Base-by-base conservation (phyloP, 2,329 filamentous ascomycete genomes). In the Colletotrichum tabaci region DNA sequence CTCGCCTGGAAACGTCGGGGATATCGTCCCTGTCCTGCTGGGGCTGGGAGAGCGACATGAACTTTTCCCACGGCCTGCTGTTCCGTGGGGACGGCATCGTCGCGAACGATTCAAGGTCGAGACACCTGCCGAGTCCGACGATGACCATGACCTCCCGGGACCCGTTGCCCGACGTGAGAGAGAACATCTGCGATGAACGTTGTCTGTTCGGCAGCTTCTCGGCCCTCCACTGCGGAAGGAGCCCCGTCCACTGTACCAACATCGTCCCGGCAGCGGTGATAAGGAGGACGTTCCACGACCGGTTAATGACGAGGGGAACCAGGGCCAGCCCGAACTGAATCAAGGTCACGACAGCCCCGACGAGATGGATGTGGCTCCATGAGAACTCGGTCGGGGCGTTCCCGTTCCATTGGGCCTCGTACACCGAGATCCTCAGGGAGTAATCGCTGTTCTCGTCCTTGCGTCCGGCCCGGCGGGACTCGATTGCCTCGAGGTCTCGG, bases 401-500 rank as follows among this genome's bases (percentile, higher is more conserved):
- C 2, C 35, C 30, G 35, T 64, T 55, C 7, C 6, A 35, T 23
- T 9, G 10, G 12, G 50, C 62, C 15, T 57, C n/a, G 38, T 38
- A 65, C 16, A 65, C 40, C n/a, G 62, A 47, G 2, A 65, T 65
- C 4, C 49, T n/a, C 9, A 65, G 10, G 15, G 62, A n/a, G 10
- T 57, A 57, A 21, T 65, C 40, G 23, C 21, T 18, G 26, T n/a
- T 4, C 13, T 16, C 44, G 13, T 57, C 50, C 5, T 30, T n/a
- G 3, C 2, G 38, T 5, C 6, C 42, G 12, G 21, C 15, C 16
- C n/a, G 15, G 46, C 46, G 46, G 2, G n/a, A 15, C 15, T 56
- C 50, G 18, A 30, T 16, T 2, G 49, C 21, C 23, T 70, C 61
- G 13, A 60, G 38, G 58, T 74, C 73, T 1, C 73, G 46, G 9